Evolutionary conservation across 345 rosid genomes (phyloP).

Genomic region (Melaleuca quinquenervia): DNA sequence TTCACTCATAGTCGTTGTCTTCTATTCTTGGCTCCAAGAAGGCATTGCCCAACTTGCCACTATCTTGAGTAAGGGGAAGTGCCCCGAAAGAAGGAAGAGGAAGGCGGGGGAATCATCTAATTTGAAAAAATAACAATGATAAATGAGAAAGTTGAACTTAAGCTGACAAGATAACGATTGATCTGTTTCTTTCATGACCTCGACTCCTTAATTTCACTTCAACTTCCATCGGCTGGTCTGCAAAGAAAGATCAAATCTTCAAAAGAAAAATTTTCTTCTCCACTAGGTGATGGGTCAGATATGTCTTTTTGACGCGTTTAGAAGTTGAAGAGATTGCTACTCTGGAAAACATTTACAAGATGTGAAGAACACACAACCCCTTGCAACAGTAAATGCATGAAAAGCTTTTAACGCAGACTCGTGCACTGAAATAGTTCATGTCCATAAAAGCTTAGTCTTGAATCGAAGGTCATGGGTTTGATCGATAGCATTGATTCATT

Average conservation of each 20-base stretch:
- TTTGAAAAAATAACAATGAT: background rate
- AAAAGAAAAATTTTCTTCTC: background rate
- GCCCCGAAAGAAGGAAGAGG: too few relatives aligned
- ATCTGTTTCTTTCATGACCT: background rate
- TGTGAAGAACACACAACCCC: too few relatives aligned
- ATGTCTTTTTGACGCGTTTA: background rate
- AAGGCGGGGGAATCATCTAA: background rate
- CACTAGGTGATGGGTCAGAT: background rate
- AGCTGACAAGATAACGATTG: background rate
- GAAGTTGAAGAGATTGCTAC: background rate
- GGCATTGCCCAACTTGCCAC: background rate
- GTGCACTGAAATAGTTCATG: too few relatives aligned
- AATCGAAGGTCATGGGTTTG: too few relatives aligned
- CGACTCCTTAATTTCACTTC: background rate
- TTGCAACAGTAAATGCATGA: too few relatives aligned
- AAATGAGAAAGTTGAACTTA: background rate
- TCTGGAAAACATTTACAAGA: background rate
- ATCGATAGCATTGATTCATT: too few relatives aligned
- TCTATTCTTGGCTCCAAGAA: background rate
- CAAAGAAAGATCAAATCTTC: accelerated
- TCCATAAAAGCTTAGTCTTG: too few relatives aligned
- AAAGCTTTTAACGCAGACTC: too few relatives aligned
- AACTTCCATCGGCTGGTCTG: background rate
- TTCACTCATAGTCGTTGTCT: background rate
- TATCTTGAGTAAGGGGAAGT: too few relatives aligned